phyloP scores from a whole-genome alignment of 2,329 filamentous ascomycete species.

The Capronia coronata region DNA sequence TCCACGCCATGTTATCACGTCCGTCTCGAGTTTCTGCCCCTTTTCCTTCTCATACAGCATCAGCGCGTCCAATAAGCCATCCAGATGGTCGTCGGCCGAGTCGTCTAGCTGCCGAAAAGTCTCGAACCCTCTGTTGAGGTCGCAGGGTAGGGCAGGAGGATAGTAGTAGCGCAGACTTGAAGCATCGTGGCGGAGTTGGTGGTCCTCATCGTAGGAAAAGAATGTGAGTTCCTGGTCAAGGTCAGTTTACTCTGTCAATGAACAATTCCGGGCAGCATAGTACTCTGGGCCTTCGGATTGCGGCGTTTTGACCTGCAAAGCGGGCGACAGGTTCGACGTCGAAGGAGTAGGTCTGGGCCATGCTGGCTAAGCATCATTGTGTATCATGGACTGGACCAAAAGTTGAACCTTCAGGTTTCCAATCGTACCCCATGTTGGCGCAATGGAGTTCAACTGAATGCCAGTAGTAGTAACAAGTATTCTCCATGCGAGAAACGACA shows the following conservation, averaged over 20 bases:
- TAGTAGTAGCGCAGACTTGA: conserved; percentile 86
- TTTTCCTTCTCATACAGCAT: conserved; percentile 63
- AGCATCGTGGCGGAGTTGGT: conserved; percentile 67
- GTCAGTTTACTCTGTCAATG: conserved; percentile 2
- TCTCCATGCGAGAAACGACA: neutral
- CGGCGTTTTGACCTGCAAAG: conserved; percentile 61
- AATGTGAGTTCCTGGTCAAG: conserved; percentile 72
- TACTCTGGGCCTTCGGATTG: conserved; percentile 70
- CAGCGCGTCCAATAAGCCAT: conserved; percentile 72
- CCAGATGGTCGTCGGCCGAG: conserved; percentile 75
- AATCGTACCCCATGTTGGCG: too few species aligned
- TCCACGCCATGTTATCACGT: conserved; percentile 87
- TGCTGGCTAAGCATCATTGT: neutral
- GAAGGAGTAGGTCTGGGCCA: conserved; percentile 41
- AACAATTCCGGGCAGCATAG: conserved; percentile 22
- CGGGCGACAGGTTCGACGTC: conserved; percentile 62
- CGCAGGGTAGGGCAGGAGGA: conserved; percentile 61
- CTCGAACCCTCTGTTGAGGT: conserved; percentile 75
- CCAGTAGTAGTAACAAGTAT: too few species aligned
- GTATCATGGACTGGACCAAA: too few species aligned
- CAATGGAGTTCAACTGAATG: too few species aligned
- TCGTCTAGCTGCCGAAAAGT: conserved; percentile 79
- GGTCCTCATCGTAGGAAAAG: conserved; percentile 88
- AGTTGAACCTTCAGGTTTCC: too few species aligned
- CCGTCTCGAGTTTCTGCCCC: conserved; percentile 61